These are phyloP conservation scores for Aspergillus viridinutans DNA, from an alignment of 2,329 filamentous ascomycete genomes.

Conservation along the genomic window DNA sequence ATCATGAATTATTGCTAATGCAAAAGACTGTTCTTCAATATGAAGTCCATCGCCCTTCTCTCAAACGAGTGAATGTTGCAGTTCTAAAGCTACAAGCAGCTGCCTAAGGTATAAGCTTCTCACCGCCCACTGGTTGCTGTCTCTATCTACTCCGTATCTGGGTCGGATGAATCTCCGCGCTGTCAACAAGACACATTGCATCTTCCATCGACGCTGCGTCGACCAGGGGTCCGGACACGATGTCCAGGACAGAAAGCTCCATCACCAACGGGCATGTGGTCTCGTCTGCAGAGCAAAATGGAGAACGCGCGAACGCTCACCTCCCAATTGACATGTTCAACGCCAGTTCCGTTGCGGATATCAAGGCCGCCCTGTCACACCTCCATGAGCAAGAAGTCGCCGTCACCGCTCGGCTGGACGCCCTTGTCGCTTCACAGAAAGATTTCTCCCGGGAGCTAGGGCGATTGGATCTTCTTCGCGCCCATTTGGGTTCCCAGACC, in stretches of 20 bases:
- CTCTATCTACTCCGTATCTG: neutral
- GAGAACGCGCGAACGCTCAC: conserved; percentile 2
- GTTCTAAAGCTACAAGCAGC: neutral
- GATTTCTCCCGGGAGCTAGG: conserved; percentile 82
- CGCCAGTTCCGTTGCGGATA: conserved; percentile 71
- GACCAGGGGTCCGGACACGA: neutral
- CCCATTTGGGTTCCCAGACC: conserved; percentile 80
- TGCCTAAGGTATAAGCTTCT: neutral
- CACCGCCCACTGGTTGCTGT: neutral
- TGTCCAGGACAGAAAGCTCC: neutral
- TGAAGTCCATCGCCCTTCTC: neutral
- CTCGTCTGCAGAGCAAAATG: conserved; percentile 4
- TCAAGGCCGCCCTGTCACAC: conserved; percentile 69
- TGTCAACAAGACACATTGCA: conserved; percentile 1
- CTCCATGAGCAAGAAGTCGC: conserved; percentile 72
- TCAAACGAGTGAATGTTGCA: neutral
- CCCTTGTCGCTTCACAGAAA: conserved; percentile 74
- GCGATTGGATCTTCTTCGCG: conserved; percentile 82
- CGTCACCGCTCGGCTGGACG: conserved; percentile 70
- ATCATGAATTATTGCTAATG: neutral
- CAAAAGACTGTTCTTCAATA: neutral
- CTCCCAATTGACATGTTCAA: conserved; percentile 53
- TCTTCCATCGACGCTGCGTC: neutral
- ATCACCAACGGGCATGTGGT: conserved; percentile 24
- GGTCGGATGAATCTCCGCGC: neutral